Evolutionary conservation across 2,329 filamentous ascomycete species (phyloP), one percentile per base, ranked within the genome.

Genomic region (Aureobasidium musti): DNA sequence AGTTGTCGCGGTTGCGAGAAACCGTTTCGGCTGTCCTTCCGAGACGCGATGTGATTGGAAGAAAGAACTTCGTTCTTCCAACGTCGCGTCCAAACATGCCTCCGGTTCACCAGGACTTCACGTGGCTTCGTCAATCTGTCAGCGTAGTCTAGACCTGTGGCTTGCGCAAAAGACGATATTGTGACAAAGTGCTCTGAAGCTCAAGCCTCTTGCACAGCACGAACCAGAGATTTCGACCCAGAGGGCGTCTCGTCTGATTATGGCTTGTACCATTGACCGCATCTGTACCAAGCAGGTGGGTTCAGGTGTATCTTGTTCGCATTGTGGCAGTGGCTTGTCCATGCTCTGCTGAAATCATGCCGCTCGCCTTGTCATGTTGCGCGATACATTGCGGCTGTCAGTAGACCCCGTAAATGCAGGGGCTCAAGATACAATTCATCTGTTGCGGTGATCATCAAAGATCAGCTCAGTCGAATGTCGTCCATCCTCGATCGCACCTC

Each of bases 101-200:
- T 49, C 19, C 26, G n/a, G 57, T 47, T 35, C 57, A 33, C 21
- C n/a, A 26, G n/a, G 21, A 23, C 13, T 49, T 49, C 41, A 49
- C 57, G 28, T 49, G 39, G 39, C 39, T 21, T 14, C 37, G n/a
- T 6, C n/a, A n/a, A 61, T 49, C 56, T 61, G 57, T 37, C 57
- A 61, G 57, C 57, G 37, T 21, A 49, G 57, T 49, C 57, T 49
- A 61, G 57, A 47, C 41, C 30, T 23, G 57, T 61, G 57, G 57
- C 57, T 61, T 61, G 57, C 57, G 57, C 28, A 60, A 30, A 6
- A 49, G 30, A 60, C 28, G 35, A 59, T 60, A 47, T 49, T 26
- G 37, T 61, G 57, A 61, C 57, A 49, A 49, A 61, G 49, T 35
- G 41, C 13, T 28, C 11, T 17, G 28, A 23, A 43, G 21, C 37